These are phyloP conservation scores for Venturia asperata DNA, from an alignment of 2,329 filamentous ascomycete species.

Conservation along the genomic window DNA sequence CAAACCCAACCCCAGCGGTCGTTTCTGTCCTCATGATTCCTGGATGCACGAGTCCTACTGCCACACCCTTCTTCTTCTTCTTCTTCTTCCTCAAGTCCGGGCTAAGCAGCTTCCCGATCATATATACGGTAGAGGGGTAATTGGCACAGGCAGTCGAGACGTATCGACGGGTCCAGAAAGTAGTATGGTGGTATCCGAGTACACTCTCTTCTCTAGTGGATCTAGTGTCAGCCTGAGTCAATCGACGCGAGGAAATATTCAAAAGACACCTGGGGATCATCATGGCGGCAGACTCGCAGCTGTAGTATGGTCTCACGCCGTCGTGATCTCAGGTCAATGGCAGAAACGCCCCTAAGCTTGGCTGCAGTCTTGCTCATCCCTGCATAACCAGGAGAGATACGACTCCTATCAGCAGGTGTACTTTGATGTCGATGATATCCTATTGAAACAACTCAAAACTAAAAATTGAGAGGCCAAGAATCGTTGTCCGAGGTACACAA, in stretches of 20 bases:
- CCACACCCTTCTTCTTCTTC: conserved; percentile 53
- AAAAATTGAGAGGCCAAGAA: neutral
- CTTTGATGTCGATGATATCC: neutral
- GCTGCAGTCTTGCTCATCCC: conserved; percentile 1
- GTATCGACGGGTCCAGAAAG: too few species aligned
- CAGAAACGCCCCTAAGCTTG: neutral
- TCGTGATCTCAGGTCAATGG: neutral
- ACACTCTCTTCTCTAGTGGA: neutral
- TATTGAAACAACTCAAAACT: too few species aligned
- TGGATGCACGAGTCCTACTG: conserved; percentile 61
- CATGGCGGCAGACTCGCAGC: neutral
- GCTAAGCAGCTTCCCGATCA: conserved; percentile 64
- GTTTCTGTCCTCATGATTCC: conserved; percentile 70
- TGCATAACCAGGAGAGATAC: neutral
- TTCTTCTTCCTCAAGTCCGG: conserved; percentile 59
- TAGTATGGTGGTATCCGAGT: too few species aligned
- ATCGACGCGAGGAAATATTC: neutral
- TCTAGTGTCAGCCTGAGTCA: neutral
- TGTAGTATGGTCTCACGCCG: neutral
- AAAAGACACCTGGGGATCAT: neutral
- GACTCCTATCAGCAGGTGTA: neutral
- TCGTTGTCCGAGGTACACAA: neutral
- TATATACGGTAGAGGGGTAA: conserved; percentile 36
- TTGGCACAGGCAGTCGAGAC: neutral
- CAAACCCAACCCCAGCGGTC: conserved; percentile 64